Conservation (phyloP, 192 early-diverging fungal species). For the Diversispora eburnea region DNA sequence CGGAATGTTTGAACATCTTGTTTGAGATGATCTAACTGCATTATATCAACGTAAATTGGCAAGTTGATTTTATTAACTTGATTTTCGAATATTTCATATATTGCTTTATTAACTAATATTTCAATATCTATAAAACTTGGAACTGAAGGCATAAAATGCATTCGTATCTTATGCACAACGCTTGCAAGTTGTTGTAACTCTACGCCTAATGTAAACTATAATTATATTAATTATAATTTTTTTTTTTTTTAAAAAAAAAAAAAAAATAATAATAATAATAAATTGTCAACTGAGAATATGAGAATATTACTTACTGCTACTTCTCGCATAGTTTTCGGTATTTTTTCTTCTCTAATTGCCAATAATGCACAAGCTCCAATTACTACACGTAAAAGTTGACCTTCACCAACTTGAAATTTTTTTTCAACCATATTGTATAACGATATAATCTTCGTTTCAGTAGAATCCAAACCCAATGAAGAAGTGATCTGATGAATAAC, state of each 20-base stretch:
- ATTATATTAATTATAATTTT: not conserved
- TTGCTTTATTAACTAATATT: not conserved
- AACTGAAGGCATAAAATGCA: not conserved
- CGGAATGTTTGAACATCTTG: not conserved
- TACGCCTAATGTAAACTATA: not conserved
- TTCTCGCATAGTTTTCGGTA: conserved; percentile 4
- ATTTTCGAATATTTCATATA: not conserved
- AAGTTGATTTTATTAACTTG: not conserved
- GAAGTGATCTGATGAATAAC: not conserved
- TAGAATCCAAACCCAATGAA: not conserved
- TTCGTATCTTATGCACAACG: not conserved
- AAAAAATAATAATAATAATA: too few relatives aligned
- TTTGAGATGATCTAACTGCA: not conserved
- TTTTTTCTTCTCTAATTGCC: conserved; percentile 11
- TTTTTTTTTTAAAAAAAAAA: too few relatives aligned
- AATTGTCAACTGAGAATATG: too few relatives aligned
- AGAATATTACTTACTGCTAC: not conserved
- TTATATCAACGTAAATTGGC: not conserved
- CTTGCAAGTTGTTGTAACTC: not conserved
- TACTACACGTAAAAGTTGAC: not conserved
- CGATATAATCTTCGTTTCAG: not conserved
- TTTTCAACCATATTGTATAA: not conserved
- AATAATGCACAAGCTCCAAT: conserved; percentile 6
- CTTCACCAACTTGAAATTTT: conserved; percentile 5
- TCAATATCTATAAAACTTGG: not conserved